Evolutionary conservation across 2,329 filamentous ascomycete genomes (phyloP), one percentile per base, ranked within the genome.

Genomic region (Fusarium chuoi): DNA sequence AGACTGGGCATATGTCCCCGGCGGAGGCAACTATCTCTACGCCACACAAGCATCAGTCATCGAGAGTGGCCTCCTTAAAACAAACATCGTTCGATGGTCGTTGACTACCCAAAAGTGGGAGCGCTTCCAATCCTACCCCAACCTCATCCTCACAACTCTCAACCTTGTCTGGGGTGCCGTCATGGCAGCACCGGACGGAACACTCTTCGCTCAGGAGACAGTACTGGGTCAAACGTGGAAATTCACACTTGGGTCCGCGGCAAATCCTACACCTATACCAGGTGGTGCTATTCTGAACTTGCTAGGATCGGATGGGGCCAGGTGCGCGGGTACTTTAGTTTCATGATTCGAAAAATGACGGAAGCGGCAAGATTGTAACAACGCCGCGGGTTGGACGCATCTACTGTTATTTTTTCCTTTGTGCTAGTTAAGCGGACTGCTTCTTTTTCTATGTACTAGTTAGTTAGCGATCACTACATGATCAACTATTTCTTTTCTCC

Each of bases 1-100:
- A 0, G 75, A 77, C 20, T 77, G 75, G 75, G 60, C 59, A 5
- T 77, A 66, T 5, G 66, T 77, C 2, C 75, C 73, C 0, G 71
- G 73, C 0, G 71, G 68, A 6, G 73, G 73, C 15, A 49, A 55
- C 28, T 76, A 63, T 5, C 68, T 77, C 15, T 77, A 76, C 7
- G 52, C 75, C 0, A 14, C 73, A 1, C 74, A 76, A 6, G 46
- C 56, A 4, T 72, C 71, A 0, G 22, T 57, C 5, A n/a, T 72
- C 9, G 46, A 60, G 8, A 28, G 13, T 0, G 66, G 65, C 4
- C 39, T 71, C 4, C 15, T 68, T 0, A 18, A 36, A 17, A 74
- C 63, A 14, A 77, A 73, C 8, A 41, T 76, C 3, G 55, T 74
- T 1, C 69, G 75, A 0, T 75, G 70, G 65, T 64, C 54, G 0